Evolutionary conservation across 345 rosid species (phyloP).

Genomic region (Acer negundo): DNA sequence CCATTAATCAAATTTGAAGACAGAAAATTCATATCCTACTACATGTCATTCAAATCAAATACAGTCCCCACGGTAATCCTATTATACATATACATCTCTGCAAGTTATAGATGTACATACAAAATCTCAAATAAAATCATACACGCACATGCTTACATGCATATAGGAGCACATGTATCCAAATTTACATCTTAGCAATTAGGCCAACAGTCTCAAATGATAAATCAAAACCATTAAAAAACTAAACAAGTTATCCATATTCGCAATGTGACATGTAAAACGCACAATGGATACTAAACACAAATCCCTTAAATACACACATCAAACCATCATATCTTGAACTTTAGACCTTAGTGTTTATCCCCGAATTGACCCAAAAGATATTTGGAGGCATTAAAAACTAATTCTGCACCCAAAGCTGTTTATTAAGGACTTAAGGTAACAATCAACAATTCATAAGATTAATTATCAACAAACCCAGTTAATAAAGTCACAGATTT

Average conservation of each 20-base stretch:
- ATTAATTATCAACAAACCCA: background rate
- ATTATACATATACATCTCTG: background rate
- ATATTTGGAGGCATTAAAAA: no score
- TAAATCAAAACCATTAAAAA: background rate
- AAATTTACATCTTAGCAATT: background rate
- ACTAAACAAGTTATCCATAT: background rate
- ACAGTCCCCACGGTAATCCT: background rate
- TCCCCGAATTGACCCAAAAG: background rate
- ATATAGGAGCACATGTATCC: background rate
- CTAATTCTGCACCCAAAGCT: no score
- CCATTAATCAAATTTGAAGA: background rate
- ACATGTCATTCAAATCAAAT: no score
- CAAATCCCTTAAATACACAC: background rate
- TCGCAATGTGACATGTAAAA: background rate
- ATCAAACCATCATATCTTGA: background rate
- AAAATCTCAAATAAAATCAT: slow-evolving; percentile 1
- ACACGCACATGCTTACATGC: background rate
- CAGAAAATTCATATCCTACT: background rate
- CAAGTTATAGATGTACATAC: background rate
- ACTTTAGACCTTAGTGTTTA: no score
- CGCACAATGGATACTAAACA: background rate
- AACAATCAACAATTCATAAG: background rate
- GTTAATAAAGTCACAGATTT: background rate
- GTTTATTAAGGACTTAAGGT: background rate
- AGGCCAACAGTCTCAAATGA: background rate